Conservation (phyloP, 768 basidiomycete genomes). For the Trametes sanguinea region DNA sequence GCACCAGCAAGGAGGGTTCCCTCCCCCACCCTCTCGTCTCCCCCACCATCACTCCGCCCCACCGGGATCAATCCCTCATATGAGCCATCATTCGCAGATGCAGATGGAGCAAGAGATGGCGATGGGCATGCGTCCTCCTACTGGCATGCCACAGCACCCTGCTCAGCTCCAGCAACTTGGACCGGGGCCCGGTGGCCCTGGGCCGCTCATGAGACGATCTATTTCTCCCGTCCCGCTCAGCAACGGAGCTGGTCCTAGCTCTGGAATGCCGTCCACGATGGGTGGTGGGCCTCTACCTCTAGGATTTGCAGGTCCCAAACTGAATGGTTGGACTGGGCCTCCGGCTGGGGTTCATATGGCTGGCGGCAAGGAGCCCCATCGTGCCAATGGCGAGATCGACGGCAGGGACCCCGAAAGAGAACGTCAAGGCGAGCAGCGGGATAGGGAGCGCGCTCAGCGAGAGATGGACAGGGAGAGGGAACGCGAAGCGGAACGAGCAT, state of each 20-base stretch:
- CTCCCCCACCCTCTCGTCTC: constrained; percentile 23
- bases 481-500: constrained; percentile 24
- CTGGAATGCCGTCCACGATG: constrained; percentile 8
- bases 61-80: constrained; percentile 25
- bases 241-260: constrained; percentile 20
- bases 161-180: constrained; percentile 10
- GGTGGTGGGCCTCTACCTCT: constrained; percentile 21
- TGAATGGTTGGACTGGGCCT: constrained; percentile 25
- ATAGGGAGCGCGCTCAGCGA: constrained; percentile 25
- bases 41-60: constrained; percentile 29
- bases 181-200: constrained; percentile 9
- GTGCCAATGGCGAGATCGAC: constrained; percentile 21
- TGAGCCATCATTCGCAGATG: constrained; percentile 21
- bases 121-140: constrained; percentile 21
- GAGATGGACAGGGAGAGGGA: constrained; percentile 33
- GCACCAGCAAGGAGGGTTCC: constrained; percentile 20
- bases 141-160: constrained; percentile 24
- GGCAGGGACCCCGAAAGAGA: constrained; percentile 29
- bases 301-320: constrained; percentile 16
- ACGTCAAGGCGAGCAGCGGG: constrained; percentile 14
- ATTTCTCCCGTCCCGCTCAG: constrained; percentile 31
- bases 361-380: constrained; percentile 21
- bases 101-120: constrained; percentile 29
- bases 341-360: constrained; percentile 7
- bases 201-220: constrained; percentile 28